Base-by-base conservation (phyloP, 208 protist species). In the Wallacemonas collosoma region DNA sequence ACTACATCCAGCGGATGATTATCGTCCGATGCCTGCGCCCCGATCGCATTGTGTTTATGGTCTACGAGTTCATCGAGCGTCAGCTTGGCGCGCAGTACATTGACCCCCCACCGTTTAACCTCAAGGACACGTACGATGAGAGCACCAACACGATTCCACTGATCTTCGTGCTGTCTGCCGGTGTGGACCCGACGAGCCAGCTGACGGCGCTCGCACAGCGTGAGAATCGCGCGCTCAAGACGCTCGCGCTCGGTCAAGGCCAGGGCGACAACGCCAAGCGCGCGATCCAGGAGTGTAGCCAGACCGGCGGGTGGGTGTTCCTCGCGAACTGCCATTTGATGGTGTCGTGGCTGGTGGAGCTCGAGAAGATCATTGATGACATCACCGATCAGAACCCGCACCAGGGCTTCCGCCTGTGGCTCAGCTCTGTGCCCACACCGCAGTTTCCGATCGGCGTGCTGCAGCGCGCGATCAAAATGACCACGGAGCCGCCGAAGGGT, bases 251-350 rank as follows among this genome's bases (percentile, higher is more conserved):
- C 1, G 98, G 98, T 7, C 97, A 99, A 79, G 98, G 98, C 15
- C 98, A 99, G 83, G 93, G 93, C 58, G 87, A 96, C n/a, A 97
- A 97, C 64, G 98, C 98, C 7, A 94, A 90, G 82, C 81, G 93
- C 8, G 85, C 97, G 1, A 93, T 99, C 60, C 81, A 95, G 74
- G 90, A 98, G 72, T 97, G 88, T 81, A 88, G 92, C 50, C 85
- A 93, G 73, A 93, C 88, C 9, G 98, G 98, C 41, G 91, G 96
- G 48, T 99, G 98, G 98, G 97, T 99, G 1, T 99, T 99, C 83
- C 80, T 99, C 53, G 98, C 97, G 55, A 99, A 99, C 87, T 99
- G 98, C 82, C 98, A 99, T 75, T 76, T 99, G 17, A 98, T 98
- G 89, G 89, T 99, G 39, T 97, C 88, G 56, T 99, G 97, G 97